phyloP scores from a whole-genome alignment of 1,284 basidiomycete species.

The Exobasidium rhododendri region DNA sequence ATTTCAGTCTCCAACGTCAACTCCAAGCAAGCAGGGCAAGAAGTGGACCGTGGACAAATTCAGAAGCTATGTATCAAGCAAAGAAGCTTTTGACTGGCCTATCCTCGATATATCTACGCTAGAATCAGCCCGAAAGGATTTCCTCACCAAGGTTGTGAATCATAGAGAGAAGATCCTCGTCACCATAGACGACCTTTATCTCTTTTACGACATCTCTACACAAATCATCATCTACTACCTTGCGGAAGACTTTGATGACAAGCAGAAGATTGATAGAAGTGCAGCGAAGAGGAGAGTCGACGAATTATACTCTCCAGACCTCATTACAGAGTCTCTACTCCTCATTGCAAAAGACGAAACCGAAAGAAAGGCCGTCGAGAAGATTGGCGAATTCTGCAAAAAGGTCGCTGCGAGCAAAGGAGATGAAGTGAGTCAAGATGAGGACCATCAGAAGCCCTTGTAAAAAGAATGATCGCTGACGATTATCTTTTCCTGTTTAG shows the following conservation, averaged over 20 bases:
- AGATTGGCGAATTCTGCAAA: background rate
- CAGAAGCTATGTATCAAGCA: background rate
- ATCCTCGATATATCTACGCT: background rate
- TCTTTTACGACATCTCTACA: constrained; percentile 40
- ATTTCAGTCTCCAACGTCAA: background rate
- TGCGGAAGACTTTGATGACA: background rate
- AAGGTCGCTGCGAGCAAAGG: background rate
- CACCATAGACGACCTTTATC: constrained; percentile 29
- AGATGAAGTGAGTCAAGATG: background rate
- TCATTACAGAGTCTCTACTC: too few species aligned
- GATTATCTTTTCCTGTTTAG: too few species aligned
- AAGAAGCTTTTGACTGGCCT: background rate
- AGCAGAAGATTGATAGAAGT: background rate
- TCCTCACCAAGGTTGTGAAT: background rate
- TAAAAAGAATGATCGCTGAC: background rate
- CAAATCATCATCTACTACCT: constrained; percentile 22
- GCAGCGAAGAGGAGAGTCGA: too few species aligned
- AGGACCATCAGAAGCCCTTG: background rate
- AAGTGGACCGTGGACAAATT: background rate
- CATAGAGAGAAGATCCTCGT: constrained; percentile 7
- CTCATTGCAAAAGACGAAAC: background rate
- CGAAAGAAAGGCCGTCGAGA: background rate
- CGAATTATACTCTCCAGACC: too few species aligned
- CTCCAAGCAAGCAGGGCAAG: too few species aligned
- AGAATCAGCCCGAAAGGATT: background rate